These are phyloP conservation scores for Dryas drummondii DNA, from an alignment of 306 rosid genomes.

Conservation along the genomic window DNA sequence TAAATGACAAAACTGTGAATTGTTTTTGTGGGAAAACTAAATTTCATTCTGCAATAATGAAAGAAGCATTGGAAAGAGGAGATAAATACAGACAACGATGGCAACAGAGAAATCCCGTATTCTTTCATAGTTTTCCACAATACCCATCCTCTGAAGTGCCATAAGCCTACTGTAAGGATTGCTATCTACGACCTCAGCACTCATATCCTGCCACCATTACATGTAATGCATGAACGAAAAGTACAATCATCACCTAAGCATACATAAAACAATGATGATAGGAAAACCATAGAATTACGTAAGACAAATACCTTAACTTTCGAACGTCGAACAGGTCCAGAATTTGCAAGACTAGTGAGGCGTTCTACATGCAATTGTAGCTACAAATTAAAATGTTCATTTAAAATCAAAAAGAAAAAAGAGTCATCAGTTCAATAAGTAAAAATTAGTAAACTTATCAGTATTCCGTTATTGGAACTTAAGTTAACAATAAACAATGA, in stretches of 20 bases:
- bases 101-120: conserved; percentile 94
- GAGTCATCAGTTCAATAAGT: not conserved
- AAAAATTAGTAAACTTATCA: not conserved
- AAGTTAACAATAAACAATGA: not conserved
- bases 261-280: not conserved
- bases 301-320: conserved; percentile 71
- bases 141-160: conserved; percentile 99
- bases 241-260: conserved; percentile 12
- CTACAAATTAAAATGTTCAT: conserved; percentile 35
- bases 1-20: too few species aligned
- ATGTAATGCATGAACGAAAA: conserved; percentile 13
- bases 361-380: conserved; percentile 62
- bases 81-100: conserved; percentile 83
- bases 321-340: conserved; percentile 56
- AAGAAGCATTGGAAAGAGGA: conserved; percentile 33
- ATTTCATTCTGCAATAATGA: conserved; percentile 1
- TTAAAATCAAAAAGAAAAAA: not conserved
- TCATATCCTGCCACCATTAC: conserved; percentile 77
- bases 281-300: not conserved
- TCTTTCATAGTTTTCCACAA: conserved; percentile 88
- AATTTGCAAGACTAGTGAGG: conserved; percentile 51
- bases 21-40: not conserved
- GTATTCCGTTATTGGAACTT: not conserved
- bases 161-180: conserved; percentile 97
- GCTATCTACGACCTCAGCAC: conserved; percentile 93